These are phyloP conservation scores for Odontarrhena argentea DNA, from an alignment of 345 rosid species.

Conservation along the genomic window DNA sequence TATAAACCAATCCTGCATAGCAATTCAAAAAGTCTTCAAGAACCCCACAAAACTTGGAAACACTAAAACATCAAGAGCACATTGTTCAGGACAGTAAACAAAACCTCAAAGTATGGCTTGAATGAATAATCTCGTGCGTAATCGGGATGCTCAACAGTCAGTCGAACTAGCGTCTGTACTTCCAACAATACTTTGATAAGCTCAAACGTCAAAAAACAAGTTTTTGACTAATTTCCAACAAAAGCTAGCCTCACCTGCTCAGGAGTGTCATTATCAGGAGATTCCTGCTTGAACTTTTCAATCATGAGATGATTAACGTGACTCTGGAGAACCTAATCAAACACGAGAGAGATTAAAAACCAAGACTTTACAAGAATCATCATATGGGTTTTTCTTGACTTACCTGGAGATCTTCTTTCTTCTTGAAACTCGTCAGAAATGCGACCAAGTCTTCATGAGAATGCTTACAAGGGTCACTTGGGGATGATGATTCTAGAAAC, in stretches of 20 bases:
- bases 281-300: slow-evolving; percentile 41
- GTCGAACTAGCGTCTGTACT: slow-evolving; percentile 67
- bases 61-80: neutral
- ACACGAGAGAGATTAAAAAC: slow-evolving; percentile 19
- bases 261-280: slow-evolving; percentile 46
- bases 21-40: neutral
- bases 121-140: slow-evolving; percentile 54
- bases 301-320: slow-evolving; percentile 42
- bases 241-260: slow-evolving; percentile 54
- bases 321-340: slow-evolving; percentile 43
- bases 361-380: neutral
- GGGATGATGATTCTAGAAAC: slow-evolving; percentile 43
- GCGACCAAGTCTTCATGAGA: slow-evolving; percentile 46
- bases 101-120: slow-evolving; percentile 58
- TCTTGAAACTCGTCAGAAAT: slow-evolving; percentile 56
- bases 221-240: neutral
- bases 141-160: slow-evolving; percentile 67
- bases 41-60: neutral
- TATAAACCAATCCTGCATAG: slow-evolving; percentile 66
- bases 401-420: slow-evolving; percentile 26
- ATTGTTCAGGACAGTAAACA: slow-evolving; percentile 27
- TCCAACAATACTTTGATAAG: slow-evolving; percentile 46
- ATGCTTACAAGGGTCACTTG: slow-evolving; percentile 63
- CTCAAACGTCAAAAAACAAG: neutral
- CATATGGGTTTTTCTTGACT: neutral